Percentiles rank a stretch among this genome's conserved stretches.
Evolutionary conservation across 768 basidiomycete species (phyloP).

Genomic region (Auriscalpium orientale): DNA sequence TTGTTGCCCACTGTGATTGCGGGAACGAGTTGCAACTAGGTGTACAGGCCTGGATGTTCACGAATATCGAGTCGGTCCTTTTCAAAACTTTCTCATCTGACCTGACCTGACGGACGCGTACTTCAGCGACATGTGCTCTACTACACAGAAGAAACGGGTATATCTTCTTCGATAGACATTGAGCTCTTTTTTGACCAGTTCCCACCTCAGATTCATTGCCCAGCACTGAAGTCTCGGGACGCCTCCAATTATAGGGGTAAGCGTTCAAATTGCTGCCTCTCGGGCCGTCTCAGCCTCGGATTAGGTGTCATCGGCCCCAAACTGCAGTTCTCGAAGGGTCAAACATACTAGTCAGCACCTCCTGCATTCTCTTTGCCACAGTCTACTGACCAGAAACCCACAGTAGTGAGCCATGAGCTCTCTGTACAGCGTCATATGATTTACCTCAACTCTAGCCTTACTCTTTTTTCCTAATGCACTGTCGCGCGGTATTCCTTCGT

Average conservation of each 20-base stretch:
- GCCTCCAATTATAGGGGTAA: slow-evolving; percentile 43
- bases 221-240: slow-evolving; percentile 40
- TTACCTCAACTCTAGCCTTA: slow-evolving; percentile 23
- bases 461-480: slow-evolving; percentile 65
- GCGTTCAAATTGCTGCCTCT: neutral
- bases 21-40: slow-evolving; percentile 59
- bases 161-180: neutral
- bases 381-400: neutral
- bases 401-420: neutral
- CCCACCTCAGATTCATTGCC: slow-evolving; percentile 2
- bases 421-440: neutral
- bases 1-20: slow-evolving; percentile 37
- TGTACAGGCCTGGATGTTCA: slow-evolving; percentile 43
- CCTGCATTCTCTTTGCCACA: neutral
- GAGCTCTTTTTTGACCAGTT: neutral
- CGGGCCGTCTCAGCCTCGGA: slow-evolving; percentile 4
- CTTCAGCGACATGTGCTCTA: slow-evolving; percentile 41
- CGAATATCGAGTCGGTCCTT: neutral
- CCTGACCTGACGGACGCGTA: slow-evolving; percentile 36
- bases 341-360: slow-evolving; percentile 23
- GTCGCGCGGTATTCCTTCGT: slow-evolving; percentile 50
- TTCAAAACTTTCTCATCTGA: slow-evolving; percentile 6
- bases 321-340: slow-evolving; percentile 29
- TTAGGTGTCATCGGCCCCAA: slow-evolving; percentile 71
- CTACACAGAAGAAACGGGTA: slow-evolving; percentile 43